Conservation (phyloP, 2,329 filamentous ascomycete species). For the Amylocarpus encephaloides region DNA sequence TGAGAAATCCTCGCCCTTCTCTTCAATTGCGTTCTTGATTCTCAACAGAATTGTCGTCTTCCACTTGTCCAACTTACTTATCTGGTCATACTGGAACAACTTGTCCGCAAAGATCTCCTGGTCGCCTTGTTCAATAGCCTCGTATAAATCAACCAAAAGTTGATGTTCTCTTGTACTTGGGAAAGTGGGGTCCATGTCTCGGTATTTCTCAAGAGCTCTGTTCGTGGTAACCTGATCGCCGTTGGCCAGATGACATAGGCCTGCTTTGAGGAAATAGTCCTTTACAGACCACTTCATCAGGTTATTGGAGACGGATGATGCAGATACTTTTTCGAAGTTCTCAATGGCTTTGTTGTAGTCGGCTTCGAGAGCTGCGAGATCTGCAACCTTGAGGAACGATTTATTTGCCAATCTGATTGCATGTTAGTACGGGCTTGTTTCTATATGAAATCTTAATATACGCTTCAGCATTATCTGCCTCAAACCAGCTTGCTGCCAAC, state of each 20-base stretch:
- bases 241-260: constrained; percentile 75
- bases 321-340: constrained; percentile 77
- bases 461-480: constrained; percentile 78
- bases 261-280: constrained; percentile 91
- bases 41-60: constrained; percentile 81
- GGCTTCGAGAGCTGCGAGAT: constrained; percentile 71
- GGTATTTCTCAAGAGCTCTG: constrained; percentile 75
- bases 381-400: constrained; percentile 85
- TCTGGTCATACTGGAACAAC: constrained; percentile 81
- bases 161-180: constrained; percentile 71
- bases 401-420: constrained; percentile 74
- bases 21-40: constrained; percentile 78
- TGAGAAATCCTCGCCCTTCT: constrained; percentile 62
- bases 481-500: constrained; percentile 81
- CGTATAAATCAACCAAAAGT: constrained; percentile 69
- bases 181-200: constrained; percentile 73
- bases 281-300: constrained; percentile 92
- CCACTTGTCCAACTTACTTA: constrained; percentile 95
- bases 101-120: constrained; percentile 81
- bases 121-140: constrained; percentile 70
- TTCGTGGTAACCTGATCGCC: constrained; percentile 71
- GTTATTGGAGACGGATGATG: constrained; percentile 76
- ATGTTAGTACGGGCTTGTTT: constrained; percentile 8
- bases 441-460: constrained; percentile 40
- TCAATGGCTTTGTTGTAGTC: constrained; percentile 82